Evolutionary conservation across 768 basidiomycete genomes (phyloP), one percentile per base, ranked within the genome.

Genomic region (Collybia nuda): DNA sequence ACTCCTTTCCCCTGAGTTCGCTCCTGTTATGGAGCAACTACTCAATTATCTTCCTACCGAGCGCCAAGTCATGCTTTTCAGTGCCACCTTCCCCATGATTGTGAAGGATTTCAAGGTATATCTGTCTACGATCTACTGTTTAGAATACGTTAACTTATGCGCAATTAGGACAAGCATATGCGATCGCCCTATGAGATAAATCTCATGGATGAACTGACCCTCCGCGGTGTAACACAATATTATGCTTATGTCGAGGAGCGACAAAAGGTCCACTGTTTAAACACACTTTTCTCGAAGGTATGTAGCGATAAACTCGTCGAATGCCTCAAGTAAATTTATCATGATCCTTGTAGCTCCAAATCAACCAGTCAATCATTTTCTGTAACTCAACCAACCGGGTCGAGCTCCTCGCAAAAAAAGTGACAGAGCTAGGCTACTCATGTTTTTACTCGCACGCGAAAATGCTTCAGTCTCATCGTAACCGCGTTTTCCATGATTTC

Each of bases 371-470:
- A 52, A 98, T 99, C 74, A 99, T 99, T 67, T 99, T 99, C 75
- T 99, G 96, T 75, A 99, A 99, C 79, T 98, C 96, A 57, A 99
- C 96, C 63, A 97, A 98, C 78, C 93, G 96, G 51, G 96, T 99
- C 75, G 96, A 99, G 73, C 88, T 99, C 42, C 82, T 99, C 60
- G 96, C 96, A 54, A 98, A 98, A 77, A 99, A 99, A 75, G 93
- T 99, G 61, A 99, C 96, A 11, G 97, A 99, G 64, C 87, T 98
- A 47, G 96, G 96, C 57, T 99, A 98, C 69, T 99, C 96, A 39
- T 99, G 96, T 78, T 99, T 99, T 85, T 99, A 97, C 79, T 98
- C 96, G 44, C 96, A 99, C 69, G 96, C 96, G 47, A 96, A 95
- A 76, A 99, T 99, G 96, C 85, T 98, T 12, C 96, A 99, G 74